Evolutionary conservation across 139 green algal species (phyloP), one percentile per base, ranked within the genome.

Genomic region (Raphidocelis subcapitata): DNA sequence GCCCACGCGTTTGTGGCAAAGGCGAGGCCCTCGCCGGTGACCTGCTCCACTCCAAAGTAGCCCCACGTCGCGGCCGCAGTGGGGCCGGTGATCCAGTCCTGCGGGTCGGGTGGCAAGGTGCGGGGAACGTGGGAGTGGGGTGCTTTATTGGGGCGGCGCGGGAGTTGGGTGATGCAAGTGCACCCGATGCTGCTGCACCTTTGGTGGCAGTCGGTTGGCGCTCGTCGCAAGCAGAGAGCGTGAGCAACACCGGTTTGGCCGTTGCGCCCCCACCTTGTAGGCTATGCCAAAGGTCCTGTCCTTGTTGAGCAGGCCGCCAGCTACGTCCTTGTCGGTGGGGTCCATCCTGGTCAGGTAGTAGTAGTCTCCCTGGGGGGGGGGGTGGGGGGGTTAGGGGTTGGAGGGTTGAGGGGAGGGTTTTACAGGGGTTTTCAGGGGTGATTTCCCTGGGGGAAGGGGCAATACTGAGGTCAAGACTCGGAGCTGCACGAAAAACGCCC

Each of bases 311-410:
- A 51, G 10, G 2, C 18, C 55, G 23, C 41, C 64, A 49, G 41
- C 41, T 12, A 49, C 41, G 36, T 66, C 35, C 10, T 31, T 35
- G 21, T 74, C 67, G 18, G 24, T 29, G 32, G 55, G 33, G 28
- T 31, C 31, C 3, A 74, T 55, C 5, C 28, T 3, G 14, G 33
- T 54, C 26, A 66, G 64, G 26, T 29, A 62, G 67, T 74, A 74
- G 67, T 59, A 74, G 67, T 74, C 55, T 8, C 67, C 67, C 67
- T 74, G 67, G 37, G 33, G 0, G 21, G 3, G 5, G 36, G n/a
- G 3, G 36, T 10, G 16, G 18, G 49, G 18, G 18, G 16, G 18
- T 16, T 18, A 16, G 18, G 16, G 16, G 18, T 16, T n/a, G 18
- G 49, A 16, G 18, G 49, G 16, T n/a, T 18, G 18, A 56, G 18